Evolutionary conservation across 805 yeast genomes (phyloP).

Genomic region (Lipomyces chichibuensis): DNA sequence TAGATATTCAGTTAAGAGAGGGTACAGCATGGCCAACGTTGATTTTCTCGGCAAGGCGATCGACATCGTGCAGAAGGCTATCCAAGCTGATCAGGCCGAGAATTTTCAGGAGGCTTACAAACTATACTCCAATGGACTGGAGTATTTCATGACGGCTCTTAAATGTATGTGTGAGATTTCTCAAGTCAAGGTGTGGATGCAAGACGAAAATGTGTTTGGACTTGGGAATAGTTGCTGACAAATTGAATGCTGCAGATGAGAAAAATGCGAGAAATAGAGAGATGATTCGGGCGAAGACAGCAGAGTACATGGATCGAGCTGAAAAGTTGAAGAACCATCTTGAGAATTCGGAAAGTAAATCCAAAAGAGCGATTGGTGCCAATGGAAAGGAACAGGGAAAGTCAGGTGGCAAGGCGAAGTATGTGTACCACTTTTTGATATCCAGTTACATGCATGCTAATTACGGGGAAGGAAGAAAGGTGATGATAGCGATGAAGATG

Average conservation of each 20-base stretch:
- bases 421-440: background rate
- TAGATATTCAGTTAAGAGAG: background rate
- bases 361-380: constrained; percentile 33
- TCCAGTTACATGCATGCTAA: background rate
- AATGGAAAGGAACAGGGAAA: constrained; percentile 32
- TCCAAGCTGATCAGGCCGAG: constrained; percentile 88
- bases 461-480: constrained; percentile 41
- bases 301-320: constrained; percentile 89
- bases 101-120: constrained; percentile 93
- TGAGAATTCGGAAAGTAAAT: constrained; percentile 58
- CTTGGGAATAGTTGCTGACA: background rate
- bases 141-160: constrained; percentile 91
- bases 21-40: constrained; percentile 34
- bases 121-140: constrained; percentile 87
- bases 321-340: constrained; percentile 90
- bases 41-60: constrained; percentile 95
- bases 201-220: background rate
- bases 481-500: constrained; percentile 60
- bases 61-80: constrained; percentile 89
- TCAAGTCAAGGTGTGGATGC: background rate
- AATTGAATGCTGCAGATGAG: constrained; percentile 54
- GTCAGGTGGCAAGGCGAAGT: constrained; percentile 31
- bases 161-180: constrained; percentile 53
- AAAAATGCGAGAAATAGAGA: constrained; percentile 89
- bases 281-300: constrained; percentile 81